phyloP scores from a whole-genome alignment of 805 yeast genomes.

The Hanseniaspora singularis region DNA sequence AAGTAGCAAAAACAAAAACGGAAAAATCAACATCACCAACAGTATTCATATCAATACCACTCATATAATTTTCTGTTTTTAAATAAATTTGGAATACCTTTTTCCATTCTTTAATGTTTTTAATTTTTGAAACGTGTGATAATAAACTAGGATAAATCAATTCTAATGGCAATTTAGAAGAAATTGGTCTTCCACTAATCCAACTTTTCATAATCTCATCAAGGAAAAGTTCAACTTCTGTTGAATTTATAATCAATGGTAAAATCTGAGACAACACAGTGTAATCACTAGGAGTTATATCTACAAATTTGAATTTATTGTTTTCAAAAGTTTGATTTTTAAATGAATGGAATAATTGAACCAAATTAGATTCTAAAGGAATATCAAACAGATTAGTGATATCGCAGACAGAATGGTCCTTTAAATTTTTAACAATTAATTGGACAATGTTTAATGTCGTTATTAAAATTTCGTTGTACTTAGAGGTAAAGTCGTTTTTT shows the following conservation, averaged over 20 bases:
- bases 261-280: slow-evolving; percentile 22
- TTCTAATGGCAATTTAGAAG: slow-evolving; percentile 39
- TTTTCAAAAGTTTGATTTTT: slow-evolving; percentile 10
- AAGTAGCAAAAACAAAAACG: slow-evolving; percentile 30
- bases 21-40: slow-evolving; percentile 8
- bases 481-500: neutral
- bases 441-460: neutral
- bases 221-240: slow-evolving; percentile 26
- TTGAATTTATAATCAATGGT: slow-evolving; percentile 19
- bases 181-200: slow-evolving; percentile 39
- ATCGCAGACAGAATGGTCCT: slow-evolving; percentile 1
- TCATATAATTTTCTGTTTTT: slow-evolving; percentile 36
- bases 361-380: neutral
- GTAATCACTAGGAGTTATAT: slow-evolving; percentile 27
- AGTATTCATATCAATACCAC: slow-evolving; percentile 23
- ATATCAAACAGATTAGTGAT: neutral
- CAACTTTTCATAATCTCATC: slow-evolving; percentile 37
- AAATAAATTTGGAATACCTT: slow-evolving; percentile 43
- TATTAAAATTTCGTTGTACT: slow-evolving; percentile 7
- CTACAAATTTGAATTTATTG: slow-evolving; percentile 25
- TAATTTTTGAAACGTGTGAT: slow-evolving; percentile 26
- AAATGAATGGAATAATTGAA: neutral
- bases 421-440: slow-evolving; percentile 1
- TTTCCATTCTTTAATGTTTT: slow-evolving; percentile 42
- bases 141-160: slow-evolving; percentile 37